phyloP scores from a whole-genome alignment of 306 rosid genomes.

The Ochetophila trinervis region DNA sequence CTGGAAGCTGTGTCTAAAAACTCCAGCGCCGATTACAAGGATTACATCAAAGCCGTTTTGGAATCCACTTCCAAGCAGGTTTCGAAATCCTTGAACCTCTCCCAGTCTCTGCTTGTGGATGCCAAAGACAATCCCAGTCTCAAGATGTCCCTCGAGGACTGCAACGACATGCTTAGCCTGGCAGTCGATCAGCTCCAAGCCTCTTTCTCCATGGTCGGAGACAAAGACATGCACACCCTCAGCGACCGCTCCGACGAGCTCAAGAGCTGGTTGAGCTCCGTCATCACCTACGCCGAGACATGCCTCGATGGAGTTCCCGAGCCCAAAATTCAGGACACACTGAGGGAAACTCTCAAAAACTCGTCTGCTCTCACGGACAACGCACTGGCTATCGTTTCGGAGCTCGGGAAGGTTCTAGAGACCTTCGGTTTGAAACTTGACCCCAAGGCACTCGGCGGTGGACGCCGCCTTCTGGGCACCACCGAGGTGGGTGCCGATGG shows the following conservation, averaged over 20 bases:
- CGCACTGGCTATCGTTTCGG: constrained; percentile 44
- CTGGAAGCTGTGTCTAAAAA: constrained; percentile 27
- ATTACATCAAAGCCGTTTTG: constrained; percentile 34
- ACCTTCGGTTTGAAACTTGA: constrained; percentile 34
- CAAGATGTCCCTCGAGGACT: constrained; percentile 52
- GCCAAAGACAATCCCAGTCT: constrained; percentile 7
- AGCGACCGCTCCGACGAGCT: constrained; percentile 32
- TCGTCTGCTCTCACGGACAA: constrained; percentile 42
- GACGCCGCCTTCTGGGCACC: constrained; percentile 49
- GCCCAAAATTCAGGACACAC: constrained; percentile 21
- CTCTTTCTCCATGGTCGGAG: constrained; percentile 26
- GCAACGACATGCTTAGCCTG: constrained; percentile 51
- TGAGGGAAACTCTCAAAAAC: constrained; percentile 17
- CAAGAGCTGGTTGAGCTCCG: constrained; percentile 61
- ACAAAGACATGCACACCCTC: constrained; percentile 25
- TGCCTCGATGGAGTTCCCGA: constrained; percentile 47
- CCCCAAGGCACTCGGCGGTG: constrained; percentile 18
- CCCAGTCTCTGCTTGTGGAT: constrained; percentile 32
- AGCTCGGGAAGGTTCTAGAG: constrained; percentile 27
- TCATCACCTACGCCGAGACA: constrained; percentile 42
- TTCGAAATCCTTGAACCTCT: constrained; percentile 46
- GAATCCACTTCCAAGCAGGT: constrained; percentile 34
- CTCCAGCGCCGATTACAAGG: constrained; percentile 35
- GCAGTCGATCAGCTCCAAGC: constrained; percentile 42
- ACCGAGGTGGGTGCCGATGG: constrained; percentile 30